phyloP scores from a whole-genome alignment of 345 rosid genomes.

The Populus deltoides region DNA sequence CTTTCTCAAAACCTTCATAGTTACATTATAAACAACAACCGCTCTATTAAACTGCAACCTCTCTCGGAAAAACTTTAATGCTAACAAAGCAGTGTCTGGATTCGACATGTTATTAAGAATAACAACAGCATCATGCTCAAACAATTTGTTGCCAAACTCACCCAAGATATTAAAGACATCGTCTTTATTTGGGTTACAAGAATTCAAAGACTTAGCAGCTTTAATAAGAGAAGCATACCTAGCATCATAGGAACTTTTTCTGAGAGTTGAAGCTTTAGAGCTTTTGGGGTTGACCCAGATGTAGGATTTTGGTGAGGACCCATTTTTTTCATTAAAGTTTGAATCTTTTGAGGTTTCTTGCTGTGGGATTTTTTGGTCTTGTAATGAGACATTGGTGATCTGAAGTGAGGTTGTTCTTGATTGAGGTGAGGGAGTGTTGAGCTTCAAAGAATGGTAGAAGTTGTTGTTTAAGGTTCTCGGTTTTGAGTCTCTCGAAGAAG shows the following conservation, averaged over 20 bases:
- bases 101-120: slow-evolving; percentile 79
- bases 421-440: slow-evolving; percentile 21
- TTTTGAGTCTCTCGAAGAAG: slow-evolving; percentile 24
- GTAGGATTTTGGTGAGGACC: slow-evolving; percentile 41
- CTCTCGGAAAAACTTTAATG: slow-evolving; percentile 45
- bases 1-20: slow-evolving; percentile 69
- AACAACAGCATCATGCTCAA: slow-evolving; percentile 79
- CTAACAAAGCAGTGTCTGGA: slow-evolving; percentile 55
- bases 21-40: slow-evolving; percentile 76
- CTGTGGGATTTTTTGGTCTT: slow-evolving; percentile 32
- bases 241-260: slow-evolving; percentile 59
- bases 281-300: slow-evolving; percentile 87
- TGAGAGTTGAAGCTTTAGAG: slow-evolving; percentile 68
- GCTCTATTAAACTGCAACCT: slow-evolving; percentile 43
- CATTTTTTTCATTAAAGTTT: slow-evolving; percentile 13
- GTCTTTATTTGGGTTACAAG: slow-evolving; percentile 37
- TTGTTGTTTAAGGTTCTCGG: slow-evolving; percentile 22
- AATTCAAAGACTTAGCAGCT: slow-evolving; percentile 56
- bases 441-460: slow-evolving; percentile 20
- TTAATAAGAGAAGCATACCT: slow-evolving; percentile 68
- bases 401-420: slow-evolving; percentile 33
- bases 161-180: slow-evolving; percentile 43
- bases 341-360: slow-evolving; percentile 16
- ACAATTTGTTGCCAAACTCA: slow-evolving; percentile 46
- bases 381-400: slow-evolving; percentile 46